A percentile compares a stretch with the other conserved stretches of the same genome.
Conservation (phyloP, 1,284 basidiomycete species). For the Mycena sp. region DNA sequence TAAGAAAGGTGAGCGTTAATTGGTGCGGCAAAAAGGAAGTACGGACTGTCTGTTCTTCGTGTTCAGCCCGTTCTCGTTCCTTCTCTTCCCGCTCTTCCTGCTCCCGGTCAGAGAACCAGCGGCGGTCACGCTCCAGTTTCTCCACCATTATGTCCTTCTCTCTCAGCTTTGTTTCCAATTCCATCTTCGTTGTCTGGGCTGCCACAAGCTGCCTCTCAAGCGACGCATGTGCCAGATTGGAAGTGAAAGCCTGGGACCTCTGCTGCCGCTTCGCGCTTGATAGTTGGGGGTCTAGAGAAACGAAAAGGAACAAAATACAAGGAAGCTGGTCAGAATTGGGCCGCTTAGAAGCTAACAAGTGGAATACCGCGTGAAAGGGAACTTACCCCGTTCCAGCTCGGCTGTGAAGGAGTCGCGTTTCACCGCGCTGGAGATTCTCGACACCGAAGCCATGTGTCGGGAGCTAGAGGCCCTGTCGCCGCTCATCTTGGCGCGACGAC, state of each 20-base stretch:
- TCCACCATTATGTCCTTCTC: constrained; percentile 67
- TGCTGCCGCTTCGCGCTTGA: constrained; percentile 70
- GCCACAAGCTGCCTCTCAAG: constrained; percentile 70
- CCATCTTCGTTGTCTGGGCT: constrained; percentile 63
- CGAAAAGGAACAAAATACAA: constrained; percentile 15
- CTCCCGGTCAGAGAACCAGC: constrained; percentile 69
- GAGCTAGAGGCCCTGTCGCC: constrained; percentile 1
- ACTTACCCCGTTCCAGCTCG: constrained; percentile 69
- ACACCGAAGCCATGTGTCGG: neutral
- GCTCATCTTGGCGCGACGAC: neutral
- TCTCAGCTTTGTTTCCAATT: constrained; percentile 69
- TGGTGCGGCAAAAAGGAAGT: neutral
- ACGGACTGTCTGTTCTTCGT: constrained; percentile 64
- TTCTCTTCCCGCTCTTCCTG: constrained; percentile 66
- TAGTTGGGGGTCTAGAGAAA: constrained; percentile 53
- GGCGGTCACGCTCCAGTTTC: constrained; percentile 69
- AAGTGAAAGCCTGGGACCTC: constrained; percentile 65
- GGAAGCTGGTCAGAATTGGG: constrained; percentile 25
- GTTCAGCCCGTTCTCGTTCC: constrained; percentile 59
- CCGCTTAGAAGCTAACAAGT: constrained; percentile 6
- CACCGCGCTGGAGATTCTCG: constrained; percentile 29
- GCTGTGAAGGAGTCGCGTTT: constrained; percentile 72
- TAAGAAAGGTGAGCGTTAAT: neutral
- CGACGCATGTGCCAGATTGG: constrained; percentile 63
- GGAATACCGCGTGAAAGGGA: neutral